Evolutionary conservation across 2,329 filamentous ascomycete genomes (phyloP), one percentile per base, ranked within the genome.

Genomic region (Mollisia scopiformis): DNA sequence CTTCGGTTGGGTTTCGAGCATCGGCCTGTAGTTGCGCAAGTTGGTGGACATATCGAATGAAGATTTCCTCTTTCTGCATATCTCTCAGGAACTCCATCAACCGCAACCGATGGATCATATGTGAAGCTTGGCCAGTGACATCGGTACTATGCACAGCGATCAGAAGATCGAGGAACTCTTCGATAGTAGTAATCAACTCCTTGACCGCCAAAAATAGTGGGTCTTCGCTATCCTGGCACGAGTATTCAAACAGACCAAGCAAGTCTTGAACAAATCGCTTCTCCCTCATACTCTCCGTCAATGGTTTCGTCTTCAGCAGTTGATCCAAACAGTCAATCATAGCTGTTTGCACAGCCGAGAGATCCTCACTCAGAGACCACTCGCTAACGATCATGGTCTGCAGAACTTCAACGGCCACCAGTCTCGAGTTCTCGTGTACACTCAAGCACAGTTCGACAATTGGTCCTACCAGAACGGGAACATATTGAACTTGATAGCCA

Each of bases 331-430:
- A 96, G 71, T 97, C 94, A 69, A 99, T 97, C 80, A 98, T 93
- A 75, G 97, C 95, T 2, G 93, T 95, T 75, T 98, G 93, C 55
- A 99, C 91, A 51, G 95, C 88, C 2, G 90, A 90, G 51, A 99
- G 79, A 73, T 98, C 94, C 73, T 97, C 91, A 73, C 93, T 97
- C 65, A 99, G 77, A 16, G 93, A 93, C 95, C 95, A 99, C 76
- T 99, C 95, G 77, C 93, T 96, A 67, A 98, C 88, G 70, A 99
- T 96, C 95, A 99, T 99, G 2, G 93, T 96, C 74, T 97, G 93
- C 63, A 99, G 77, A 21, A 99, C 91, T 74, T 97, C 91, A 30
- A 97, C 93, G 0, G 94, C 95, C 75, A 96, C 95, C 65, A 87
- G 87, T 62, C 95, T 86, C 59, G 99, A 80, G 3, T 93, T 93